phyloP scores from a whole-genome alignment of 495 filamentous ascomycete species.

The Penicillium daleae region DNA sequence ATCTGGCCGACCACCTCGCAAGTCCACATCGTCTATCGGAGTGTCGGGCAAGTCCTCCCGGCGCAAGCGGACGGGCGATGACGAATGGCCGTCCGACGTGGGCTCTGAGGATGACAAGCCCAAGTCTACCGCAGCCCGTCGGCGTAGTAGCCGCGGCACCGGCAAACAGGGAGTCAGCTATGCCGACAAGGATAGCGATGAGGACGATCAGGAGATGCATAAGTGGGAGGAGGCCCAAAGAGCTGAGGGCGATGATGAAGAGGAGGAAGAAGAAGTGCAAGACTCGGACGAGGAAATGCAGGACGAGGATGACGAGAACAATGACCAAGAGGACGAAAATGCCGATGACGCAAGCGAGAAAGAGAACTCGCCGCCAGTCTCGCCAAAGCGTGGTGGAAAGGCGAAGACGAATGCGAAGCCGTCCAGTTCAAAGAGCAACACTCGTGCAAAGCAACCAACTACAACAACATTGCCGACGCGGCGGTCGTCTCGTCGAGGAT shows the following conservation, averaged over 20 bases:
- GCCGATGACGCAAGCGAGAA: slow-evolving; percentile 27
- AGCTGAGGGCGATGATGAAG: slow-evolving; percentile 41
- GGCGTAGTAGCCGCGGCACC: slow-evolving; percentile 46
- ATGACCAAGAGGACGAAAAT: slow-evolving; percentile 23
- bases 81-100: slow-evolving; percentile 49
- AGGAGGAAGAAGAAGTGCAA: slow-evolving; percentile 33
- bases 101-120: slow-evolving; percentile 28
- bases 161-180: slow-evolving; percentile 49
- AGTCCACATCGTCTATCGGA: slow-evolving; percentile 39
- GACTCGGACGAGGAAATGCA: slow-evolving; percentile 17
- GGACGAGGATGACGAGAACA: slow-evolving; percentile 26
- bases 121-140: slow-evolving; percentile 35
- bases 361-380: slow-evolving; percentile 31
- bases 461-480: slow-evolving; percentile 42
- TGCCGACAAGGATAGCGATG: slow-evolving; percentile 58
- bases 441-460: slow-evolving; percentile 19
- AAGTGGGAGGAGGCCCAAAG: slow-evolving; percentile 35
- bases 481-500: slow-evolving; percentile 45
- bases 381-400: slow-evolving; percentile 25
- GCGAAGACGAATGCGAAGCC: slow-evolving; percentile 16
- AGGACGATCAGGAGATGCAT: slow-evolving; percentile 58
- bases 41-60: slow-evolving; percentile 47
- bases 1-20: slow-evolving; percentile 39
- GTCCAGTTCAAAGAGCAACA: slow-evolving; percentile 22
- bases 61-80: slow-evolving; percentile 47